These are phyloP conservation scores for Penicillium sp. DNA, from an alignment of 2,329 filamentous ascomycete species.

Conservation along the genomic window DNA sequence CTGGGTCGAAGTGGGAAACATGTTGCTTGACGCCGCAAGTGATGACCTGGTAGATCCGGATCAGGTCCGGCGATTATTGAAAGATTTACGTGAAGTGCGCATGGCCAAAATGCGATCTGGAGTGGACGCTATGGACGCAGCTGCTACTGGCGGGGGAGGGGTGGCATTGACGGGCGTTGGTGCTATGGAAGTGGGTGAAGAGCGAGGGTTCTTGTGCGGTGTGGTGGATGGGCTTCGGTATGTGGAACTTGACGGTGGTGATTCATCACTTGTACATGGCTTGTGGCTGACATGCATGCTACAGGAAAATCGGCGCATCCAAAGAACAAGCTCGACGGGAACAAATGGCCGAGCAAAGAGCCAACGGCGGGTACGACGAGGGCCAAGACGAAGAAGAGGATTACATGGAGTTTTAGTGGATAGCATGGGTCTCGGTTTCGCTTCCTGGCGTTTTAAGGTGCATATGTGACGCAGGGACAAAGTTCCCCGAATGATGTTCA, in stretches of 20 bases:
- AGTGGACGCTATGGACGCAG: slow-evolving; percentile 60
- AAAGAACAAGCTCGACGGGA: slow-evolving; percentile 72
- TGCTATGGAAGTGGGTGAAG: slow-evolving; percentile 87
- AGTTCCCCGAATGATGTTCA: slow-evolving; percentile 19
- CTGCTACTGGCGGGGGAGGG: slow-evolving; percentile 52
- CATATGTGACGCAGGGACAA: slow-evolving; percentile 19
- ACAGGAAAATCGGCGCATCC: slow-evolving; percentile 70
- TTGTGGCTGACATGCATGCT: slow-evolving; percentile 3
- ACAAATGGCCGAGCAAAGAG: slow-evolving; percentile 63
- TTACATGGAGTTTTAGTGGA: slow-evolving; percentile 44
- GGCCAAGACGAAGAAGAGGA: slow-evolving; percentile 50
- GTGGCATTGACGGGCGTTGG: slow-evolving; percentile 75
- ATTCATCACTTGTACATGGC: background rate
- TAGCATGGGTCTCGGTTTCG: slow-evolving; percentile 11
- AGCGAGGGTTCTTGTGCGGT: slow-evolving; percentile 71
- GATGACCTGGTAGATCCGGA: slow-evolving; percentile 75
- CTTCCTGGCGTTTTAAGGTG: slow-evolving; percentile 24
- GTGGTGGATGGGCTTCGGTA: slow-evolving; percentile 77
- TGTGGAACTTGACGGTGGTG: slow-evolving; percentile 5
- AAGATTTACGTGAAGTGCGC: slow-evolving; percentile 79
- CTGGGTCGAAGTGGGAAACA: slow-evolving; percentile 86
- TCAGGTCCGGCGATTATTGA: slow-evolving; percentile 65
- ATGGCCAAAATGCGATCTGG: slow-evolving; percentile 81
- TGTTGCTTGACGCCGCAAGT: slow-evolving; percentile 74
- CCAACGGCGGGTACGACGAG: slow-evolving; percentile 46